A percentile compares a stretch with the other conserved stretches of the same genome.
Evolutionary conservation across 2,329 filamentous ascomycete species (phyloP).

Genomic region (Biscogniauxia mediterranea): DNA sequence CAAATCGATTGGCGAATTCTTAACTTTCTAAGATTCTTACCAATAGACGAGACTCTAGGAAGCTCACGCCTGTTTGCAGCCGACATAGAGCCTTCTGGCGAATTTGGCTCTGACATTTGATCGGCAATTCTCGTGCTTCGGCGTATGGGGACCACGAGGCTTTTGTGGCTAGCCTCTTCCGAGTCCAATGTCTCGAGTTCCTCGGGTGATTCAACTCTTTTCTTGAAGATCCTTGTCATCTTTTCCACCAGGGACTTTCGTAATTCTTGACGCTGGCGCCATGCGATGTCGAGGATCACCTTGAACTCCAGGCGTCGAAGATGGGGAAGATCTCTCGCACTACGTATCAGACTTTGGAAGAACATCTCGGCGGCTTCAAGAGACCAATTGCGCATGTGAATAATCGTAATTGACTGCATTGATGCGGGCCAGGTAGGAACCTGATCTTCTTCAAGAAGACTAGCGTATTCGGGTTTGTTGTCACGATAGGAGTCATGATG

Average conservation of each 20-base stretch:
- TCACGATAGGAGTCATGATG: slow-evolving; percentile 66
- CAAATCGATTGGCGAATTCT: slow-evolving; percentile 15
- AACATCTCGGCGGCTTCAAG: slow-evolving; percentile 70
- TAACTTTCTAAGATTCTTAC: slow-evolving; percentile 21
- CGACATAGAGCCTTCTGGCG: slow-evolving; percentile 14
- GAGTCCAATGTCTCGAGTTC: slow-evolving; percentile 16
- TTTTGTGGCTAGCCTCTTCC: neutral
- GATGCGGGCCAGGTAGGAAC: slow-evolving; percentile 75
- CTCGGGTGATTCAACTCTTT: slow-evolving; percentile 19
- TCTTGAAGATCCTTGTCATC: slow-evolving; percentile 62
- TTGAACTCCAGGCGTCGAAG: slow-evolving; percentile 72
- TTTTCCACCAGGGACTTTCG: slow-evolving; percentile 74
- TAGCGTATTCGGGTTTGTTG: slow-evolving; percentile 71
- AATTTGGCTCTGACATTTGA: slow-evolving; percentile 12
- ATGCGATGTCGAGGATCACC: slow-evolving; percentile 75
- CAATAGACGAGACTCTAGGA: slow-evolving; percentile 14
- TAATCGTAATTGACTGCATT: slow-evolving; percentile 70
- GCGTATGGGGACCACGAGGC: slow-evolving; percentile 14
- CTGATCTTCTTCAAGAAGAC: slow-evolving; percentile 61
- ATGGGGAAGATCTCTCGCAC: slow-evolving; percentile 61
- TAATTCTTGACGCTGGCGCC: slow-evolving; percentile 79
- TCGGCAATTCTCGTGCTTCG: slow-evolving; percentile 31
- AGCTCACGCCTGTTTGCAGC: slow-evolving; percentile 10
- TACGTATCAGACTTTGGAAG: slow-evolving; percentile 74
- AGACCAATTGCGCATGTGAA: slow-evolving; percentile 74